Base-by-base conservation (phyloP, 805 yeast genomes). In the Ogataea chonburiensis region DNA sequence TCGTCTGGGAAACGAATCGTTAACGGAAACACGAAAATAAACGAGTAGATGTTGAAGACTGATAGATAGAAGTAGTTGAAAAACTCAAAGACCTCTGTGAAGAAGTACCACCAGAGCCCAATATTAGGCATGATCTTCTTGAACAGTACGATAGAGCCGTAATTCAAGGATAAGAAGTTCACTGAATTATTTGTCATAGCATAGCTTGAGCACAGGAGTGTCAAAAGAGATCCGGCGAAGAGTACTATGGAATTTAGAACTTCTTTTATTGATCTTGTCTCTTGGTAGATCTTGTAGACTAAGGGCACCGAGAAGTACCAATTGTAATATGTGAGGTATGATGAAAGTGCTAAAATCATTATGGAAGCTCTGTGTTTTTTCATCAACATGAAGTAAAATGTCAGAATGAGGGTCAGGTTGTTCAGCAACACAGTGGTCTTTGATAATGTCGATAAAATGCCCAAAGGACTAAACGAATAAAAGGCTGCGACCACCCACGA, bases 81-180 rank as follows among this genome's bases (percentile, higher is more conserved):
- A 55, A 79, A 84, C 37, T 83, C 93, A 63, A 93, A 93, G 77
- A 93, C 85, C 61, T 93, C 98, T 26, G 91, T 84, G 67, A 93
- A 93, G 52, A 89, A 79, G 65, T 93, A 93, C 99, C 99, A 93
- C 99, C 99, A 93, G 14, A 93, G 67, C 0, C 98, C 98, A 47
- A 93, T 60, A 61, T 93, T 93, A 17, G 98, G 98, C 5, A 80
- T 70, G 43, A 88, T 76, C 45, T 86, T 89, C 24, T 70, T 70
- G 50, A 86, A 81, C 16, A 67, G 64, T 5, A 86, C 53, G 5
- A 74, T 61, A 3, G 77, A 68, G 11, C 81, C 79, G 53, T 81
- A 86, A 24, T 75, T 70, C 7, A 75, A 62, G 21, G 52, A 38
- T n/a, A 85, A 29, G 52, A 79, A 77, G 36, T 62, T 56, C 63